Evolutionary conservation across 2,329 filamentous ascomycete species (phyloP), one percentile per base, ranked within the genome.

Genomic region (Torrubiella hemipterigena): DNA sequence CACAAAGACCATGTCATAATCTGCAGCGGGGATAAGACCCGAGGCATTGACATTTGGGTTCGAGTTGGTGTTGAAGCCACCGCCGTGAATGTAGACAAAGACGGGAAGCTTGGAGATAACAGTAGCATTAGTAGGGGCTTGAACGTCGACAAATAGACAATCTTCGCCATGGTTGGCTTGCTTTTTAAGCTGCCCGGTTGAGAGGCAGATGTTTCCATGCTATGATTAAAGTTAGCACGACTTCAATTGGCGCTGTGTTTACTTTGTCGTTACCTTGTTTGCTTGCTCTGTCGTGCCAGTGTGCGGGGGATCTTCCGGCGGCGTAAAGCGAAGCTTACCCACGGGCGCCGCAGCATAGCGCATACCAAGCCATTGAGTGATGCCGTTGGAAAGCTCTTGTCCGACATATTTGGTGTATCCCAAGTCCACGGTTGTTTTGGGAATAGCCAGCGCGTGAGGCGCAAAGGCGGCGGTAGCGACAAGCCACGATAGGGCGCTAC

Each of bases 341-440:
- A 80, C 34, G 0, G 82, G 82, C 11, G 81, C 62, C 5, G 77
- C 74, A 2, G 81, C 82, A 56, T 74, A 91, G 26, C 80, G 71
- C 39, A 91, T 72, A 2, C 81, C 82, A 7, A 83, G 64, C 79
- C 80, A 89, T 50, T 78, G 66, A 3, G 69, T 73, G 29, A 85
- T 57, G 2, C 75, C 77, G 42, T 70, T 69, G 0, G 52, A 42
- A 2, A 67, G 56, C 2, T 59, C 46, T 4, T 58, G 52, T 7
- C 82, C 82, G 30, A 63, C 52, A 46, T 86, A 85, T 17, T 61
- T 67, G 18, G 76, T 67, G 47, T 86, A 87, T 4, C 64, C 66
- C 15, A 87, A 59, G 38, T 81, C 61, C 11, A 85, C 73, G 4
- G 27, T 35, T 6, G 28, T 22, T n/a, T 22, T 22, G 20, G 20